phyloP scores from a whole-genome alignment of 495 filamentous ascomycete genomes.

The Sporormia fimetaria region DNA sequence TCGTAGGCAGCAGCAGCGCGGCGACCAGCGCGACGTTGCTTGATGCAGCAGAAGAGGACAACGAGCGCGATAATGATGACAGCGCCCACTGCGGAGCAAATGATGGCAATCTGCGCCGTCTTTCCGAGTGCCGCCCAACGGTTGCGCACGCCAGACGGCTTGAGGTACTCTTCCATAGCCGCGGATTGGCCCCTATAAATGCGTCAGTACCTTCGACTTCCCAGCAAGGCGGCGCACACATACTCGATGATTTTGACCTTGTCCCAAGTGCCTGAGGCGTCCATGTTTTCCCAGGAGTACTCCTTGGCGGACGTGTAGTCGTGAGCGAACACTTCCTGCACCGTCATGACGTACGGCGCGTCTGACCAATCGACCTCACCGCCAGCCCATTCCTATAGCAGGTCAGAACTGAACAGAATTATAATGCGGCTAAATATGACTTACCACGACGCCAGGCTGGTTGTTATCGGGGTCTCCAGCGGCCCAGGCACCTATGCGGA shows the following conservation, averaged over 20 bases:
- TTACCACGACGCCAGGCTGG: slow-evolving; percentile 12
- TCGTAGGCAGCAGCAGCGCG: slow-evolving; percentile 49
- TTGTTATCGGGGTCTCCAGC: slow-evolving; percentile 21
- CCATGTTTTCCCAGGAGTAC: slow-evolving; percentile 23
- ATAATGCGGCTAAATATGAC: neutral
- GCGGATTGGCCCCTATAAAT: slow-evolving; percentile 52
- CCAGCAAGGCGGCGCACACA: slow-evolving; percentile 23
- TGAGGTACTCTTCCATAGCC: slow-evolving; percentile 24
- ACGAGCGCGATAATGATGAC: slow-evolving; percentile 40
- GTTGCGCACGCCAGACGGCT: slow-evolving; percentile 20
- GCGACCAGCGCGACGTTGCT: slow-evolving; percentile 54
- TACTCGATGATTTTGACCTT: slow-evolving; percentile 60
- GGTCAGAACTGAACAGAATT: neutral
- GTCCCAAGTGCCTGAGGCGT: slow-evolving; percentile 38
- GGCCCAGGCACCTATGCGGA: slow-evolving; percentile 23
- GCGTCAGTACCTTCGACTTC: slow-evolving; percentile 12
- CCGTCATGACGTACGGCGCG: slow-evolving; percentile 23
- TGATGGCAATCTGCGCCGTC: slow-evolving; percentile 48
- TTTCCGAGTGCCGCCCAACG: slow-evolving; percentile 41
- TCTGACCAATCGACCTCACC: slow-evolving; percentile 20
- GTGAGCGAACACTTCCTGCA: slow-evolving; percentile 18
- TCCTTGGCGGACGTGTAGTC: slow-evolving; percentile 24
- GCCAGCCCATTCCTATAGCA: slow-evolving; percentile 21
- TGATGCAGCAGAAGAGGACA: slow-evolving; percentile 50
- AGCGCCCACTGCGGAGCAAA: slow-evolving; percentile 39